phyloP scores from a whole-genome alignment of 2,329 filamentous ascomycete genomes.

The Aspergillus floridensis region DNA sequence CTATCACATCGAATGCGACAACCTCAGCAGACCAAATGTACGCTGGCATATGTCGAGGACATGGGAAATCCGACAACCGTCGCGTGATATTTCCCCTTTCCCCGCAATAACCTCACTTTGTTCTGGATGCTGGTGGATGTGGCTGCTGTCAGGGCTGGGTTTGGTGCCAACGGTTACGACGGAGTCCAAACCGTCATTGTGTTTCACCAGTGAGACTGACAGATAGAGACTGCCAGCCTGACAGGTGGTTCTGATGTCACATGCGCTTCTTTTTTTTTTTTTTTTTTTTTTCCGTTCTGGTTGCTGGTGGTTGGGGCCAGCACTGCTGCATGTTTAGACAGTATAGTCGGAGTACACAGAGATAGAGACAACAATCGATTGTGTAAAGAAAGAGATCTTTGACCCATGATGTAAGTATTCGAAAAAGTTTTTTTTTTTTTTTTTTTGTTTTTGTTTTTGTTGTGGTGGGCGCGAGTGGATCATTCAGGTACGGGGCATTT shows the following conservation, averaged over 20 bases:
- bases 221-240: constrained; percentile 2
- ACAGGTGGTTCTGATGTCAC: constrained; percentile 8
- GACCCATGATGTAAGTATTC: no score
- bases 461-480: no score
- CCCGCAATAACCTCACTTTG: background rate
- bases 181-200: constrained; percentile 3
- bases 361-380: background rate
- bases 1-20: background rate
- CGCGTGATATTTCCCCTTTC: background rate
- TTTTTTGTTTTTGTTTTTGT: no score
- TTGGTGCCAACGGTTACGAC: background rate
- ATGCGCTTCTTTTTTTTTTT: no score
- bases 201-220: constrained; percentile 4
- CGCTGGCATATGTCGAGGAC: background rate
- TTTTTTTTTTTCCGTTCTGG: background rate
- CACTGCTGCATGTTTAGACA: no score
- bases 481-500: background rate
- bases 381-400: no score
- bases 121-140: background rate
- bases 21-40: background rate
- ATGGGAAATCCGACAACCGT: background rate
- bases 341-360: no score
- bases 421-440: no score
- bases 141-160: background rate
- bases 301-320: background rate